These are phyloP conservation scores for Medicago ruthenica DNA, from an alignment of 306 rosid genomes.

Conservation along the genomic window DNA sequence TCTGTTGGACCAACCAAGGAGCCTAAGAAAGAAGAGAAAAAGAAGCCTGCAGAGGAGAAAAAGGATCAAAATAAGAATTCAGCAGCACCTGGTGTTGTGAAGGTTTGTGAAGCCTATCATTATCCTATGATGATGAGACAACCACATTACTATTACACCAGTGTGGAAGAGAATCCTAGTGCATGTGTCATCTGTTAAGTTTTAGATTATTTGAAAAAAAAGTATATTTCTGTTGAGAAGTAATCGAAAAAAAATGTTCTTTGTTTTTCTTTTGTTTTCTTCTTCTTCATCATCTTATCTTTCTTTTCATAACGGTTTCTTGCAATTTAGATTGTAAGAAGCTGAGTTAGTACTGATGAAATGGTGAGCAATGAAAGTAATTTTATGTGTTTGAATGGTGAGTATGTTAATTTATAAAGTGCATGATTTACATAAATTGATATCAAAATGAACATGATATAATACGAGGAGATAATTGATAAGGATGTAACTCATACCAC, in stretches of 20 bases:
- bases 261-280: not conserved
- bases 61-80: constrained; percentile 32
- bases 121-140: constrained; percentile 17
- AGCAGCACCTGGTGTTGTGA: not conserved
- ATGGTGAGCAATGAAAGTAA: not conserved
- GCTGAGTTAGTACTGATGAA: not conserved
- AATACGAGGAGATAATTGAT: not conserved
- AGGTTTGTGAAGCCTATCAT: not conserved
- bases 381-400: not conserved
- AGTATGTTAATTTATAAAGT: not conserved
- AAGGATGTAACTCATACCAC: too few species aligned
- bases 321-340: not conserved
- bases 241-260: not conserved
- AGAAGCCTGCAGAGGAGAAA: constrained; percentile 32
- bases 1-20: constrained; percentile 74
- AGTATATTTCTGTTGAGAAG: not conserved
- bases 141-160: constrained; percentile 37
- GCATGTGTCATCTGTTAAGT: constrained; percentile 66
- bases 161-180: constrained; percentile 70
- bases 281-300: not conserved
- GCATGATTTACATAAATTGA: not conserved
- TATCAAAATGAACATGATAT: not conserved
- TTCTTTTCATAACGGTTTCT: not conserved
- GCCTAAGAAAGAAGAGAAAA: constrained; percentile 42
- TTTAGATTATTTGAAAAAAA: not conserved